phyloP scores from a whole-genome alignment of 192 early-diverging fungal genomes.

The Coemansia sp. region DNA sequence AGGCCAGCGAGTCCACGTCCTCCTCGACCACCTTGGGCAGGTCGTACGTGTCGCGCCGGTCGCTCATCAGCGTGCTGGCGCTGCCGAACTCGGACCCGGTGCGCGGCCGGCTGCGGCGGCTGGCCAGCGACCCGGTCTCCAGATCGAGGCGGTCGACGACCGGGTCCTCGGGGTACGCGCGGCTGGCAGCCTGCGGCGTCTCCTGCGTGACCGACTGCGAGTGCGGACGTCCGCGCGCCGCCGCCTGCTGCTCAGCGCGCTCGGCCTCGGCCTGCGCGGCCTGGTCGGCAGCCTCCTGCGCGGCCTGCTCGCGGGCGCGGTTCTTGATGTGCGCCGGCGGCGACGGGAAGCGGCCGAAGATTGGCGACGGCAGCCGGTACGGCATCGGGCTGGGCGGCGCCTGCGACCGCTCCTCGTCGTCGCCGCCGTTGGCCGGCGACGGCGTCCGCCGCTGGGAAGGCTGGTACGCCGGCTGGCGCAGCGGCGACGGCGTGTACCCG shows the following conservation, averaged over 20 bases:
- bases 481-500: constrained; percentile 22
- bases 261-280: no score
- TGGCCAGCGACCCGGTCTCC: constrained; percentile 43
- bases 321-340: constrained; percentile 51
- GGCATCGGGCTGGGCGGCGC: constrained; percentile 27
- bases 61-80: constrained; percentile 45
- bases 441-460: constrained; percentile 24
- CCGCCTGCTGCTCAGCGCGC: no score
- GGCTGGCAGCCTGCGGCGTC: neutral
- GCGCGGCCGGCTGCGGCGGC: constrained; percentile 28
- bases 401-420: constrained; percentile 9
- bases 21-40: constrained; percentile 52
- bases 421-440: constrained; percentile 6
- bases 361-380: constrained; percentile 34
- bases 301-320: constrained; percentile 24
- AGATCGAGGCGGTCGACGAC: constrained; percentile 40
- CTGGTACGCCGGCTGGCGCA: constrained; percentile 36
- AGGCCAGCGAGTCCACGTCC: constrained; percentile 48
- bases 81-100: constrained; percentile 45
- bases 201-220: constrained; percentile 34
- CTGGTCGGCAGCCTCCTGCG: neutral
- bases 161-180: constrained; percentile 28
- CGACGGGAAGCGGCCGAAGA: constrained; percentile 51
- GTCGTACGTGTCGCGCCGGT: constrained; percentile 17
- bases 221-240: constrained; percentile 34